phyloP scores from a whole-genome alignment of 176 grass and related monocot species.

The Aegilops bicornis region DNA sequence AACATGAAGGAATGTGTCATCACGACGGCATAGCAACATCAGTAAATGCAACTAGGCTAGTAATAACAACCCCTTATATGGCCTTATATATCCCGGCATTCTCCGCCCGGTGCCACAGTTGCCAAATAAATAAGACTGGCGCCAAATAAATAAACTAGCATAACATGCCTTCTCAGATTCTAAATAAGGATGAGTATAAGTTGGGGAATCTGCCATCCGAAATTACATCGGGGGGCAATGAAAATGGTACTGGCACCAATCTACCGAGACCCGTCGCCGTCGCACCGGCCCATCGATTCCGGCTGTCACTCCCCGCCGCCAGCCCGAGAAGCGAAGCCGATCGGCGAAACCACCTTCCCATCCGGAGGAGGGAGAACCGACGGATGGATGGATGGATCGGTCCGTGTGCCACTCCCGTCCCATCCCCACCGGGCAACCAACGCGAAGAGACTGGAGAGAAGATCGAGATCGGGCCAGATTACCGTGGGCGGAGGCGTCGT shows the following conservation, averaged over 20 bases:
- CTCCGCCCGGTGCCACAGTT: neutral
- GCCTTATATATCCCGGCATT: neutral
- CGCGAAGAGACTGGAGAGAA: neutral
- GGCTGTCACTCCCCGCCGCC: neutral
- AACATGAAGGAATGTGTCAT: neutral
- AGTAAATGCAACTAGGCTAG: neutral
- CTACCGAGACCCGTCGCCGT: neutral
- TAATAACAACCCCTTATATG: neutral
- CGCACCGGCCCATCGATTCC: neutral
- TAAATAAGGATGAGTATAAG: neutral
- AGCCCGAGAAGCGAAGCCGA: neutral
- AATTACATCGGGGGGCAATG: neutral
- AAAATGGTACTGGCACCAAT: neutral
- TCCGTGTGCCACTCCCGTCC: neutral
- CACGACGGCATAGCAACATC: neutral
- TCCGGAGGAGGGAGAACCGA: neutral
- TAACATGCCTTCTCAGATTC: neutral
- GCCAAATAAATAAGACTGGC: neutral
- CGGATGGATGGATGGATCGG: neutral
- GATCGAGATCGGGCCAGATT: neutral
- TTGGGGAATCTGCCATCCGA: neutral
- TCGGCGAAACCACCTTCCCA: neutral
- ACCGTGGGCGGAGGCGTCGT: neutral
- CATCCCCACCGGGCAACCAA: neutral
- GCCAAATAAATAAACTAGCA: no score